phyloP scores from a whole-genome alignment of 1,284 basidiomycete genomes.

The Malassezia slooffiae region DNA sequence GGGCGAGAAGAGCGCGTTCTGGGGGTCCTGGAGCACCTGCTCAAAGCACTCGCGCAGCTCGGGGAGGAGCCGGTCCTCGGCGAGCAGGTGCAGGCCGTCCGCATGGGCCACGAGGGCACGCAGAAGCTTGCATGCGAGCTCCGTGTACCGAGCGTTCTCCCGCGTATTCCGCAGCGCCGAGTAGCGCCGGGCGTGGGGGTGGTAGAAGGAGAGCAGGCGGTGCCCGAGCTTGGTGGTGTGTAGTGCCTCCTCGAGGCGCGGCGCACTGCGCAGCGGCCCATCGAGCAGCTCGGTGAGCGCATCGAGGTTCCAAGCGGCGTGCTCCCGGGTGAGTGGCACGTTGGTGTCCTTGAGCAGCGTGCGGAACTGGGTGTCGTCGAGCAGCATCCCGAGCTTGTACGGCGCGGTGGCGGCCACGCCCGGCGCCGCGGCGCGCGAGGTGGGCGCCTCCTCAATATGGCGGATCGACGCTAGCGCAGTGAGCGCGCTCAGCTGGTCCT shows the following conservation, averaged over 20 bases:
- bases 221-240: conserved; percentile 77
- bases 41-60: conserved; percentile 80
- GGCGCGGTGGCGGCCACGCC: neutral
- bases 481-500: conserved; percentile 63
- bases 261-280: conserved; percentile 78
- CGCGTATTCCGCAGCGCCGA: conserved; percentile 62
- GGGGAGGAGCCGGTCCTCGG: conserved; percentile 73
- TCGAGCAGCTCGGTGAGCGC: conserved; percentile 78
- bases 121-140: conserved; percentile 57
- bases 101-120: conserved; percentile 69
- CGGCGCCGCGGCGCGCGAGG: neutral
- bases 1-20: conserved; percentile 70
- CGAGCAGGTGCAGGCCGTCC: conserved; percentile 72
- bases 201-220: conserved; percentile 78
- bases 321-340: conserved; percentile 78
- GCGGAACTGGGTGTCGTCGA: conserved; percentile 43
- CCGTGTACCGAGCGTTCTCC: conserved; percentile 41
- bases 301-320: conserved; percentile 85
- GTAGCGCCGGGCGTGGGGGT: conserved; percentile 77
- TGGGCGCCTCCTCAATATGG: conserved; percentile 58
- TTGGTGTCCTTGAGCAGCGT: conserved; percentile 47
- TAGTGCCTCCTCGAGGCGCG: conserved; percentile 89
- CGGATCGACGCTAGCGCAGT: conserved; percentile 78
- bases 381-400: conserved; percentile 67
- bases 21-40: conserved; percentile 53